These are phyloP conservation scores for Tricholoma bakamatsutake DNA, from an alignment of 768 basidiomycete genomes.

Conservation along the genomic window DNA sequence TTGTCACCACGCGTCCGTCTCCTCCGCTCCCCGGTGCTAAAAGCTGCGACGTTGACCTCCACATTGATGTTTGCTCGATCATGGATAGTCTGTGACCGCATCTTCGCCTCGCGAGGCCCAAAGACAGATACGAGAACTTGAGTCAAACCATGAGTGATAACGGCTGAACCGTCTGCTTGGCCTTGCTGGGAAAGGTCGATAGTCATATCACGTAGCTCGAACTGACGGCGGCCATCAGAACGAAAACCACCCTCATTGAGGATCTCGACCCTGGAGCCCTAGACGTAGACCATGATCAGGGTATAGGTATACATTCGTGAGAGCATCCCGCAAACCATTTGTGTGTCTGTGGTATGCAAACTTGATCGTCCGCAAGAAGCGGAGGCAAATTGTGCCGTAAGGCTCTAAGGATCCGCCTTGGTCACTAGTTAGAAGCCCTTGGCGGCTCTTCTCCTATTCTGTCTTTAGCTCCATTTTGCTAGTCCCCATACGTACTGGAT, in stretches of 20 bases:
- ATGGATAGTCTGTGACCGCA: constrained; percentile 73
- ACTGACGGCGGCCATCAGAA: constrained; percentile 89
- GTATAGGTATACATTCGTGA: background rate
- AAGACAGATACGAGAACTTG: constrained; percentile 84
- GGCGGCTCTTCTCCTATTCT: background rate
- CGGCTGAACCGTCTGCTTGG: constrained; percentile 80
- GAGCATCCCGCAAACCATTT: constrained; percentile 5
- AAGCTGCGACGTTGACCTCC: constrained; percentile 81
- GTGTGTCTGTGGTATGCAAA: background rate
- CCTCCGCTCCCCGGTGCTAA: constrained; percentile 77
- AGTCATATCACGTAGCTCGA: constrained; percentile 77
- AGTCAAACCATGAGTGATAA: constrained; percentile 85
- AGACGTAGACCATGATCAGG: background rate
- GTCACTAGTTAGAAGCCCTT: background rate
- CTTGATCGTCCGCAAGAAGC: no score
- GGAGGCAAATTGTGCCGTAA: no score
- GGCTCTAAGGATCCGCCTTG: no score
- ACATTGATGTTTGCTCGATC: constrained; percentile 89
- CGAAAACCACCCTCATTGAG: constrained; percentile 84
- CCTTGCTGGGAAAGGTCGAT: constrained; percentile 75
- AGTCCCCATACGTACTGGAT: background rate
- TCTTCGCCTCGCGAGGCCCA: constrained; percentile 86
- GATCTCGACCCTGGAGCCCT: constrained; percentile 62
- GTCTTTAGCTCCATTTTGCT: constrained; percentile 12
- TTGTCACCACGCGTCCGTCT: constrained; percentile 80